Evolutionary conservation across 139 green algal species (phyloP).

Genomic region (Chlorella sp.): DNA sequence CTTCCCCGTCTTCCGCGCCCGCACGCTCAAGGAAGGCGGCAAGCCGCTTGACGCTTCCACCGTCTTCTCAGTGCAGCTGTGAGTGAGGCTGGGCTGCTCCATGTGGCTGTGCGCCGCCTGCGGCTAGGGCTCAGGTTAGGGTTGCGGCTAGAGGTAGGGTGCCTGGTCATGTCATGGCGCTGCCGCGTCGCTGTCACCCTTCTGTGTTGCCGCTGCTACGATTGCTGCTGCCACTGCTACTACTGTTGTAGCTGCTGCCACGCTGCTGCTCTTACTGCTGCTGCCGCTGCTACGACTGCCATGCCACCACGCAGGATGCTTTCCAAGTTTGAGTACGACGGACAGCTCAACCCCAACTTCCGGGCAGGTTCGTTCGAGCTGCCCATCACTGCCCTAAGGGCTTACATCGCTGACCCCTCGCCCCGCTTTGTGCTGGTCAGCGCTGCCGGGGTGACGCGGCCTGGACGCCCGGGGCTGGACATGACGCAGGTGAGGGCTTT

Average conservation of each 20-base stretch:
- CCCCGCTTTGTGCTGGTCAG: conserved; percentile 58
- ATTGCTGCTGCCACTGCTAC: neutral
- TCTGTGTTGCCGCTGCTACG: neutral
- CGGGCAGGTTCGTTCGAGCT: conserved; percentile 68
- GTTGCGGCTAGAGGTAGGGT: no score
- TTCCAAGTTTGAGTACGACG: conserved; percentile 96
- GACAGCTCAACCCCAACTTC: conserved; percentile 85
- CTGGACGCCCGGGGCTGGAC: conserved; percentile 63
- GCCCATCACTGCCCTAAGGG: conserved; percentile 54
- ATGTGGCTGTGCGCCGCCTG: no score
- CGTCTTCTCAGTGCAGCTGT: neutral
- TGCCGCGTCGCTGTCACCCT: neutral
- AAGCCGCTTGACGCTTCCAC: neutral
- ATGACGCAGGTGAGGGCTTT: conserved; percentile 13
- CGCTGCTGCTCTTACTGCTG: no score
- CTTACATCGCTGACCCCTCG: conserved; percentile 40
- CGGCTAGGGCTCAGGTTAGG: no score
- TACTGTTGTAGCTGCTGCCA: no score
- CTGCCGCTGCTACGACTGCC: no score
- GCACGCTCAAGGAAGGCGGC: conserved; percentile 32
- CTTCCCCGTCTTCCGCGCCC: conserved; percentile 74
- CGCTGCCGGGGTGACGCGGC: conserved; percentile 73
- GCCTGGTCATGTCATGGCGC: no score
- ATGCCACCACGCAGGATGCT: no score
- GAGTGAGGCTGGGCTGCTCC: no score